Percentiles rank a stretch among this genome's conserved stretches.
Evolutionary conservation across 2,329 filamentous ascomycete genomes (phyloP).

Genomic region (Penicillium sp.): DNA sequence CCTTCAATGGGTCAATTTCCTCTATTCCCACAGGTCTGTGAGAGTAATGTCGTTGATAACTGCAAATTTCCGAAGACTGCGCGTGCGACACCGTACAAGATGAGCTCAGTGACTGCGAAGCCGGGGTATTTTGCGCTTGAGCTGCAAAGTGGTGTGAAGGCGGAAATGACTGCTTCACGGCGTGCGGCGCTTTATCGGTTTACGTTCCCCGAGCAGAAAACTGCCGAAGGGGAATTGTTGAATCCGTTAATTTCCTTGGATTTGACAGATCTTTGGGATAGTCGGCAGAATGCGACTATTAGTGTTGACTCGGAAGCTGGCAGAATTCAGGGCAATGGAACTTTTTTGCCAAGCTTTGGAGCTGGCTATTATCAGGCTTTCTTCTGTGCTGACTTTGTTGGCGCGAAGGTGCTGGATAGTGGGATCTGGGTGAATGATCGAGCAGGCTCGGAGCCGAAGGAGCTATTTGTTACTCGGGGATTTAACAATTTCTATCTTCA

Average conservation of each 20-base stretch:
- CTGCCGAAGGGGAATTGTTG: constrained; percentile 23
- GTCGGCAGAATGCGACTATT: constrained; percentile 57
- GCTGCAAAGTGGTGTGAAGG: constrained; percentile 54
- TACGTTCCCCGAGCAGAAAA: constrained; percentile 51
- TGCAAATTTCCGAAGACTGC: constrained; percentile 58
- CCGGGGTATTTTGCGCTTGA: constrained; percentile 64
- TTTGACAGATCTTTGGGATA: constrained; percentile 60
- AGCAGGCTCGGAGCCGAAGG: constrained; percentile 51
- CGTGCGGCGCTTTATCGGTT: constrained; percentile 64
- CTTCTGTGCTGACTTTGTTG: constrained; percentile 66
- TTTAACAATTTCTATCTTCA: constrained; percentile 55
- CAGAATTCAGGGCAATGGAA: constrained; percentile 58
- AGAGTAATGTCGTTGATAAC: constrained; percentile 57
- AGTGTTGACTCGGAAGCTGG: constrained; percentile 53
- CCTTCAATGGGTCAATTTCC: constrained; percentile 70
- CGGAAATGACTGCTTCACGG: constrained; percentile 63
- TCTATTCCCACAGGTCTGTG: constrained; percentile 64
- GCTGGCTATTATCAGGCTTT: constrained; percentile 57
- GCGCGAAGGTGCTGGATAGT: constrained; percentile 53
- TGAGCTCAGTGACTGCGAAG: constrained; percentile 52
- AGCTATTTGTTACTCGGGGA: constrained; percentile 53
- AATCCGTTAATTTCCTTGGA: constrained; percentile 63
- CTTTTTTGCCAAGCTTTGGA: constrained; percentile 62
- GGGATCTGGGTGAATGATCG: constrained; percentile 63
- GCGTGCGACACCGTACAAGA: constrained; percentile 48